Base-by-base conservation (phyloP, 1,284 basidiomycete genomes). In the Mycosarcoma maydis region DNA sequence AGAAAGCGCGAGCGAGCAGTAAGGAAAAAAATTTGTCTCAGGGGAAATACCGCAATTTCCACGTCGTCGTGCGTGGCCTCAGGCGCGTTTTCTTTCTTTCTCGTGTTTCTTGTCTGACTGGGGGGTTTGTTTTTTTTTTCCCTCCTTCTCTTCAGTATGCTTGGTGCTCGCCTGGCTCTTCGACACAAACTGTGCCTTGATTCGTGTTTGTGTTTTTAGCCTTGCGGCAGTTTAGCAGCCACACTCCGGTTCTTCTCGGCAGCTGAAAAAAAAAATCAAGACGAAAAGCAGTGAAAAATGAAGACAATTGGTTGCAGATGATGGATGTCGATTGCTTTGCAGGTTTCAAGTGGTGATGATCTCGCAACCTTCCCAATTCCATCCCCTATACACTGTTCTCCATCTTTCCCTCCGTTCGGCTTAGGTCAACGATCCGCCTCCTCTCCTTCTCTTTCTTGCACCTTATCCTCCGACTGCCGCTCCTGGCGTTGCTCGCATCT, bases 371-470 rank as follows among this genome's bases (percentile, higher is more conserved):
- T 29, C 27, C 13, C 13, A 13, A 9, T 34, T 34, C 16, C 32
- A 34, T 29, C 27, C 7, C 13, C 27, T 13, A n/a, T n/a, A n/a
- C n/a, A n/a, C 27, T 7, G 6, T 29, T 8, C 36, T 37, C 36
- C 36, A 37, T 37, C 36, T 20, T 20, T 37, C 19, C 17, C 36
- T 37, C 14, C 36, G 36, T 20, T 20, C 8, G 38, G 14, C 47
- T 50, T 50, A 36, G 48, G 37, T 49, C 46, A 8, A 43, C 34
- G 16, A 34, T n/a, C 33, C 33, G 16, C 16, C 16, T 34, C 33
- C 2, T 6, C 16, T n/a, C 4, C 2, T 34, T n/a, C 33, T 34
- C 13, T 34, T 34, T 13, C 16, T n/a, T 34, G 13, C 16, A 34
- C 13, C 33, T 6, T n/a, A 6, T 16, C 33, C 10, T n/a, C 9